Conservation (phyloP, 345 rosid species). For the Eucalyptus sp. region DNA sequence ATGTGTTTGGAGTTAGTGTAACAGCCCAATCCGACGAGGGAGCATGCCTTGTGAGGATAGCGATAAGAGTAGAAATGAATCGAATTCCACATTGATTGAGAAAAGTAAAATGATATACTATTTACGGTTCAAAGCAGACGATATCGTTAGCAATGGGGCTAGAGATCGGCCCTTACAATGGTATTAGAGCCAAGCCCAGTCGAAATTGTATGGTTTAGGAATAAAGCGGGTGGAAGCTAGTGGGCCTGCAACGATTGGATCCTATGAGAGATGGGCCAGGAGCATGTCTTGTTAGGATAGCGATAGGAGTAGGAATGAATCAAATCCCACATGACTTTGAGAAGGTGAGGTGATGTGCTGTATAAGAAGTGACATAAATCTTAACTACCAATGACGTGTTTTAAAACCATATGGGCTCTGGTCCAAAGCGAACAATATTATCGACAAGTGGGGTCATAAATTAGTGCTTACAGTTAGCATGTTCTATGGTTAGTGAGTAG, state of each 20-base stretch:
- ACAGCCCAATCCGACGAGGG: fast-evolving
- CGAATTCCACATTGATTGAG: fast-evolving
- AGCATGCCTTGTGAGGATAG: too few species aligned
- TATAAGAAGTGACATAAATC: fast-evolving
- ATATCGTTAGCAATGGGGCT: fast-evolving
- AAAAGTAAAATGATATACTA: fast-evolving
- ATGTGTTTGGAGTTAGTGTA: too few species aligned
- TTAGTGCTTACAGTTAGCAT: not conserved
- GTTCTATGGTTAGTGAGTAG: not conserved
- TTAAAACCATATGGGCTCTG: fast-evolving
- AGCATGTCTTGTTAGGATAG: too few species aligned
- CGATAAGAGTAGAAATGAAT: fast-evolving
- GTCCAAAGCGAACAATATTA: fast-evolving
- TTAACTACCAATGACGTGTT: fast-evolving
- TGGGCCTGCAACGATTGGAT: too few species aligned
- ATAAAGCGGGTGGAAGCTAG: fast-evolving
- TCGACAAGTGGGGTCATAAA: too few species aligned
- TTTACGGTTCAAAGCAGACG: fast-evolving
- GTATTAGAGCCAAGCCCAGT: fast-evolving
- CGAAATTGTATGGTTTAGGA: fast-evolving
- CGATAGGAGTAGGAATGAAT: too few species aligned
- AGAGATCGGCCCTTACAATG: too few species aligned
- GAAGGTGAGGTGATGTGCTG: too few species aligned
- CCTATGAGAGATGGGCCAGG: too few species aligned
- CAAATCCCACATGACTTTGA: fast-evolving